These are phyloP conservation scores for Globisporangium canariense DNA, from an alignment of 352 stramenopile species.

Conservation along the genomic window DNA sequence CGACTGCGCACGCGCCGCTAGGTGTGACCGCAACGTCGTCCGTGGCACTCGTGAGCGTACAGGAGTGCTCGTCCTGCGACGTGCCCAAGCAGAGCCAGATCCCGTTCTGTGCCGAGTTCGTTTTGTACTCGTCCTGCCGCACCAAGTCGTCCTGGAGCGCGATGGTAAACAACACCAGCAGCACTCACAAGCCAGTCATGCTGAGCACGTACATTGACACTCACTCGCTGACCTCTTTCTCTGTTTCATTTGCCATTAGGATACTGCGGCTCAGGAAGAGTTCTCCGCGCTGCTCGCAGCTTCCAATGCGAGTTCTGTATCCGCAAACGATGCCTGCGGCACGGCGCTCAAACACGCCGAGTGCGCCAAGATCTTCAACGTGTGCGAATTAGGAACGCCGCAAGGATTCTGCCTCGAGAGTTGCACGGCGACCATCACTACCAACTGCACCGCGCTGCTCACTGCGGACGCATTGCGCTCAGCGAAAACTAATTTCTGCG, in stretches of 20 bases:
- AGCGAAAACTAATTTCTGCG: conserved; percentile 31
- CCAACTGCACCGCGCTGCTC: conserved; percentile 36
- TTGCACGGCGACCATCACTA: conserved; percentile 31
- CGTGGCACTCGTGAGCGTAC: conserved; percentile 11
- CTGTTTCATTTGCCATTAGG: conserved; percentile 21
- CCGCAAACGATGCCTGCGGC: conserved; percentile 22
- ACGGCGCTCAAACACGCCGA: conserved; percentile 38
- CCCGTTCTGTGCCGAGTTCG: conserved; percentile 50
- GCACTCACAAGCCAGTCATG: background rate
- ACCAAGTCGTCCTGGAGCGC: conserved; percentile 39
- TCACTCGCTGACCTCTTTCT: background rate
- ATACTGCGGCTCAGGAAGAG: conserved; percentile 29
- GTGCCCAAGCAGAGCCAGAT: conserved; percentile 37
- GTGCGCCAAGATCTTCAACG: conserved; percentile 61
- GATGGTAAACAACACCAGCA: conserved; percentile 28
- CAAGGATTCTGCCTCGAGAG: conserved; percentile 53
- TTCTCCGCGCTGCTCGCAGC: conserved; percentile 34
- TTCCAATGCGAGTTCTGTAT: conserved; percentile 1
- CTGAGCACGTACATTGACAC: background rate
- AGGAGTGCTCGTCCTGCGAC: conserved; percentile 54
- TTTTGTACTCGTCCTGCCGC: conserved; percentile 57
- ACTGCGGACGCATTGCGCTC: conserved; percentile 10
- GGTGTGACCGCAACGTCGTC: background rate
- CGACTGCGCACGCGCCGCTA: background rate
- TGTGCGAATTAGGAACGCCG: conserved; percentile 64